Conservation (phyloP, 495 filamentous ascomycete species). For the Xylaria castorea region DNA sequence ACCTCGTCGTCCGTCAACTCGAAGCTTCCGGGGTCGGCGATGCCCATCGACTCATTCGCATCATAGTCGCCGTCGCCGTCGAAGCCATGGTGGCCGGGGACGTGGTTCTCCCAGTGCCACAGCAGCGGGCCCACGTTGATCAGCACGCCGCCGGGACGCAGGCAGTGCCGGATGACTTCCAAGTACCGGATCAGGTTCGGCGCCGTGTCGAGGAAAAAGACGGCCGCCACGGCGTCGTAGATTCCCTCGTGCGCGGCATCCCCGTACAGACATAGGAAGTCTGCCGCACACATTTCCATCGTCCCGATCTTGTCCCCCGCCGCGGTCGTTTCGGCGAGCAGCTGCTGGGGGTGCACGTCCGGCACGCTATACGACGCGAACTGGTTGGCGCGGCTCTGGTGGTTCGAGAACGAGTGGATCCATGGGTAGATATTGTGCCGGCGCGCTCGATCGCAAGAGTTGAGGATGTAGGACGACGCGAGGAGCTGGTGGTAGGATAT, state of each 20-base stretch:
- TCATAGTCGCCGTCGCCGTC: conserved; percentile 53
- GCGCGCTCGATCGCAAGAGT: conserved; percentile 55
- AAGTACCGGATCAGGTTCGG: conserved; percentile 91
- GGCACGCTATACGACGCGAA: conserved; percentile 73
- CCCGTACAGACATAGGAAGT: conserved; percentile 81
- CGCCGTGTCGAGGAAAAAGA: conserved; percentile 97
- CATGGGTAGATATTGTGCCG: conserved; percentile 79
- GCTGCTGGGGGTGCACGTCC: conserved; percentile 73
- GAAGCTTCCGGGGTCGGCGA: conserved; percentile 82
- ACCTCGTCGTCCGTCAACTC: conserved; percentile 91
- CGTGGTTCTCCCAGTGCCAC: conserved; percentile 81
- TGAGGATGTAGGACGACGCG: conserved; percentile 86
- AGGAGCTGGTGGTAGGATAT: conserved; percentile 93
- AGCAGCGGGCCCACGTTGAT: conserved; percentile 89
- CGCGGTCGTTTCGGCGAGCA: conserved; percentile 47
- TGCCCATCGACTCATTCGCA: conserved; percentile 53
- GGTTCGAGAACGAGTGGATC: conserved; percentile 81
- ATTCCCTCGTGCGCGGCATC: conserved; percentile 59
- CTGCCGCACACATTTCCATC: conserved; percentile 87
- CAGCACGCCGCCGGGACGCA: conserved; percentile 80
- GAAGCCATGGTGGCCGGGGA: conserved; percentile 52
- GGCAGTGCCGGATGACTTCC: conserved; percentile 76
- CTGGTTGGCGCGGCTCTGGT: conserved; percentile 72
- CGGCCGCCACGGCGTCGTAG: conserved; percentile 84
- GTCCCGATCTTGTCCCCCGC: conserved; percentile 52